Evolutionary conservation across 225 moss, liverwort and hornwort species (phyloP).

Genomic region (Antitrichia curtipendula): DNA sequence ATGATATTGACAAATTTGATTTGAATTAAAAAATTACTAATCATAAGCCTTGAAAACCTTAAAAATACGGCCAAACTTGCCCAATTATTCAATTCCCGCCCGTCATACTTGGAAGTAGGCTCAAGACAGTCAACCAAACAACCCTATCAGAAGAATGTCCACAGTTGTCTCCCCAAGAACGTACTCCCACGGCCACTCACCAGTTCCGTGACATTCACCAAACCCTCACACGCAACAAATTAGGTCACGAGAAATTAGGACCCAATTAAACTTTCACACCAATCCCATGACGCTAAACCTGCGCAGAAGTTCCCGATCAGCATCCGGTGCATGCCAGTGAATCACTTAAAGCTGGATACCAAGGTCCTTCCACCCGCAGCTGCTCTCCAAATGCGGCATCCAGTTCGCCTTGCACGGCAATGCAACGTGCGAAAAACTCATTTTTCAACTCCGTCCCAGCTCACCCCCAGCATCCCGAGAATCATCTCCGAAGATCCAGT

Average conservation of each 20-base stretch:
- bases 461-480: neutral
- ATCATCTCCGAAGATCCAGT: neutral
- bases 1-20: neutral
- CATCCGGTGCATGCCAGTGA: neutral
- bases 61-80: neutral
- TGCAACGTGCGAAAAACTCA: neutral
- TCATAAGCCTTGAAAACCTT: neutral
- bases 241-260: neutral
- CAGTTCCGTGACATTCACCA: neutral
- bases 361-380: neutral
- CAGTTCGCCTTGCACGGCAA: neutral
- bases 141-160: neutral
- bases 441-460: neutral
- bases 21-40: neutral
- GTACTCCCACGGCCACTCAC: neutral
- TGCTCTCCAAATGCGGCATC: neutral
- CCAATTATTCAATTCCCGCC: neutral
- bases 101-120: neutral
- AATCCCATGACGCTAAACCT: neutral
- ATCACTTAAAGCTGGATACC: neutral
- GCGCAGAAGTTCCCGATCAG: neutral
- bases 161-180: neutral
- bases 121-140: neutral
- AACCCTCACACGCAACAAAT: neutral
- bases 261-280: neutral